These are phyloP conservation scores for Ceratorhiza oryzae-sativae DNA, from an alignment of 1,284 basidiomycete species.

Conservation along the genomic window DNA sequence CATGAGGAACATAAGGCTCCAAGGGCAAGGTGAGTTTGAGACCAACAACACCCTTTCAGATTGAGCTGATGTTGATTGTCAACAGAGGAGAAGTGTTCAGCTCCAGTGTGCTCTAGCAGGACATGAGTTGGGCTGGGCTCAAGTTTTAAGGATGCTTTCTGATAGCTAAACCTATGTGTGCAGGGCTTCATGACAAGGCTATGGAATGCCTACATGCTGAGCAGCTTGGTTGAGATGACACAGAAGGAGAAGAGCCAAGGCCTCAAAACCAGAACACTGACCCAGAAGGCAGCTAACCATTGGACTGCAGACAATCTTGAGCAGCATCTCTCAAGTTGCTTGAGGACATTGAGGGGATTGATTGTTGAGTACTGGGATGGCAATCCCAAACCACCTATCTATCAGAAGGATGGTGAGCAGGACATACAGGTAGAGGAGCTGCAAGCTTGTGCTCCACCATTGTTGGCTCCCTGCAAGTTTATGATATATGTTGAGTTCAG, in stretches of 20 bases:
- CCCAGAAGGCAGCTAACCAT: neutral
- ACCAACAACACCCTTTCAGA: neutral
- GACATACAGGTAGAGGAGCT: neutral
- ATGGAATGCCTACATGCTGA: neutral
- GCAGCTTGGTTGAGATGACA: neutral
- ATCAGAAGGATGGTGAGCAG: neutral
- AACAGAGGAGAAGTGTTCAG: neutral
- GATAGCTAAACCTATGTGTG: neutral
- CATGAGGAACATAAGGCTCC: neutral
- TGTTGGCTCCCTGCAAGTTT: constrained; percentile 8
- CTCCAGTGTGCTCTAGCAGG: neutral
- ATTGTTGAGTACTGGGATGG: constrained; percentile 3
- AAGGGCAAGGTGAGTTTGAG: neutral
- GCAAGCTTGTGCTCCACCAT: neutral
- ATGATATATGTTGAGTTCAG: constrained; percentile 1
- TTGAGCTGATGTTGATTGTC: neutral
- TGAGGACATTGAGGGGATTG: neutral
- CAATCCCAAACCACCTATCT: neutral
- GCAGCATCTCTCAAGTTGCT: neutral
- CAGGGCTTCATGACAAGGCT: neutral
- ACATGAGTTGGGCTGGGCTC: neutral
- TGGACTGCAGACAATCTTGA: neutral
- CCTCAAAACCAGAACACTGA: neutral
- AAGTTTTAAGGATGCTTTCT: neutral
- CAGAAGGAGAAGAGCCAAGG: neutral